Evolutionary conservation across 2,329 filamentous ascomycete species (phyloP).

Genomic region (Aphanoascus verrucosus): DNA sequence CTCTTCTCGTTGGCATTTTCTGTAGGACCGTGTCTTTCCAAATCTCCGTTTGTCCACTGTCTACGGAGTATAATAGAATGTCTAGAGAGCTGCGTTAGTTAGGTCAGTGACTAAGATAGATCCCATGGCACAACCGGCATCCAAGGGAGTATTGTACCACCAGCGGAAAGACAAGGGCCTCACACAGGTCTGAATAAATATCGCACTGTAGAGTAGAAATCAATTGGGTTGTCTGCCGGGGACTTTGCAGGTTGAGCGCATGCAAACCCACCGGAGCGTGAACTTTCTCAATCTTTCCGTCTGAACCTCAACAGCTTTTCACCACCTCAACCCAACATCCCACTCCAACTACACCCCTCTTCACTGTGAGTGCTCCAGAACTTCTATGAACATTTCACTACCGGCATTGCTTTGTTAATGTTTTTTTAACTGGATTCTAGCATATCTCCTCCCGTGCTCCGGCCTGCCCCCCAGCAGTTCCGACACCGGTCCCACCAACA

Average conservation of each 20-base stretch:
- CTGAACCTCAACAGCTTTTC: neutral
- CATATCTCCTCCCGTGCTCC: neutral
- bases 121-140: too few species aligned
- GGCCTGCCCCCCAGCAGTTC: neutral
- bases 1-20: too few species aligned
- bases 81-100: too few species aligned
- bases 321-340: neutral
- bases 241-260: neutral
- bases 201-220: too few species aligned
- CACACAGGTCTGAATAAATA: too few species aligned
- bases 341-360: neutral
- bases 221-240: neutral
- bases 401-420: neutral
- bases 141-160: too few species aligned
- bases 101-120: too few species aligned
- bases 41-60: too few species aligned
- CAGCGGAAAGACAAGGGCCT: too few species aligned
- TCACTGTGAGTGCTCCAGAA: neutral
- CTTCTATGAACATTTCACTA: neutral
- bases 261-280: neutral
- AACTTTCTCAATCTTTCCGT: conserved; percentile 2
- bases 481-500: neutral
- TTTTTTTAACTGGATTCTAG: neutral
- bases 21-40: too few species aligned
- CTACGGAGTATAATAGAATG: too few species aligned